phyloP scores from a whole-genome alignment of 2,329 filamentous ascomycete species.

The Cryphonectria carpinicola region DNA sequence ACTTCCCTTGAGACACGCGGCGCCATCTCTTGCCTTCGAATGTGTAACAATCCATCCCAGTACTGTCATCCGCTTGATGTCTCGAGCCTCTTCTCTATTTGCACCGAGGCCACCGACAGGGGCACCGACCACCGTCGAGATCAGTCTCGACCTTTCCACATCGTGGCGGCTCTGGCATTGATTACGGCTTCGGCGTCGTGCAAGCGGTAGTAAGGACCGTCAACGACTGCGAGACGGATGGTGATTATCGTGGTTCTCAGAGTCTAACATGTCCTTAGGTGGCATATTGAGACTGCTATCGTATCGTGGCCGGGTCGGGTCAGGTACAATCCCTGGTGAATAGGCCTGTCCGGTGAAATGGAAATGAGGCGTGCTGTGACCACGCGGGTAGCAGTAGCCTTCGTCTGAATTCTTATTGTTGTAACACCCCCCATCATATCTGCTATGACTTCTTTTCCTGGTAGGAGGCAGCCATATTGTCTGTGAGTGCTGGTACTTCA shows the following conservation, averaged over 20 bases:
- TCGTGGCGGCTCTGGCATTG: constrained; percentile 34
- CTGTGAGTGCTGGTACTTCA: too few relatives aligned
- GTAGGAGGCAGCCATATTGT: constrained; percentile 13
- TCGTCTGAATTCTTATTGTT: not conserved
- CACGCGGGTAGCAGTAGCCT: not conserved
- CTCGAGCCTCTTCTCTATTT: constrained; percentile 51
- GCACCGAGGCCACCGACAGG: constrained; percentile 59
- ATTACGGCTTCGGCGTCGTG: constrained; percentile 21
- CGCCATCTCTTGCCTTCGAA: constrained; percentile 39
- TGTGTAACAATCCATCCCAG: constrained; percentile 38
- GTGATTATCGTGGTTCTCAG: constrained; percentile 6
- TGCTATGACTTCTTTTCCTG: not conserved
- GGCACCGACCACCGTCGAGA: constrained; percentile 58
- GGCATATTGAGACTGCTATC: constrained; percentile 29
- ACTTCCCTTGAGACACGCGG: not conserved
- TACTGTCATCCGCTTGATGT: constrained; percentile 40
- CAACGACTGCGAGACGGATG: constrained; percentile 25
- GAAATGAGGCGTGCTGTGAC: constrained; percentile 2
- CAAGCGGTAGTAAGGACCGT: constrained; percentile 29
- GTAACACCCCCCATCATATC: not conserved
- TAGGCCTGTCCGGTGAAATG: constrained; percentile 7
- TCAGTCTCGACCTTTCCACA: constrained; percentile 37
- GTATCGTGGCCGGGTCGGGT: constrained; percentile 48
- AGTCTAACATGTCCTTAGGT: constrained; percentile 14
- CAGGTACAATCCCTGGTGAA: constrained; percentile 29